Conservation (phyloP, 345 rosid species). For the Moringa oleifera region DNA sequence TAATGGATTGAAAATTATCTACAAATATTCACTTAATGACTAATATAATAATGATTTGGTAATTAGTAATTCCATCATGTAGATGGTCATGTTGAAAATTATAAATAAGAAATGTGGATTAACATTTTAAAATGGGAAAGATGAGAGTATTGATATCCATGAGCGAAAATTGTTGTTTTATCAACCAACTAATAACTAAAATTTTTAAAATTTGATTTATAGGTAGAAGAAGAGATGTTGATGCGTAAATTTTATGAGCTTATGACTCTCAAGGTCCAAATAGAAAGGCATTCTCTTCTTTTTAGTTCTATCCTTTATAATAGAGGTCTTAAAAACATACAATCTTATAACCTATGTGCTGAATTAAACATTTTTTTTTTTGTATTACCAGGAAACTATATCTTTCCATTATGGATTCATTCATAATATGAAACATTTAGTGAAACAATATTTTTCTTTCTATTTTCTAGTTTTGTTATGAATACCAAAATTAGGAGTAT, state of each 20-base stretch:
- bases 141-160: background rate
- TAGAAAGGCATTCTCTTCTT: constrained; percentile 38
- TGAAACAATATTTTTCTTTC: no score
- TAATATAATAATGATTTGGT: background rate
- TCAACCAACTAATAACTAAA: background rate
- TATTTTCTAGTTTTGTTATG: background rate
- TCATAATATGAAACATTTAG: no score
- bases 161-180: background rate
- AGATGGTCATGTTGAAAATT: no score
- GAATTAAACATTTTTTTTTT: no score
- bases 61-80: background rate
- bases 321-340: background rate
- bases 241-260: constrained; percentile 67
- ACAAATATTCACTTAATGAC: background rate
- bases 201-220: constrained; percentile 2
- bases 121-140: background rate
- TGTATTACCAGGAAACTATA: no score
- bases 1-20: no score
- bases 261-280: constrained; percentile 37
- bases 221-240: constrained; percentile 83
- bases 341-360: no score
- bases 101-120: no score
- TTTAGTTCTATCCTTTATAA: no score
- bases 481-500: no score
- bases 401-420: no score